phyloP scores from a whole-genome alignment of 208 protist species.

The Trypanosoma grayi region DNA sequence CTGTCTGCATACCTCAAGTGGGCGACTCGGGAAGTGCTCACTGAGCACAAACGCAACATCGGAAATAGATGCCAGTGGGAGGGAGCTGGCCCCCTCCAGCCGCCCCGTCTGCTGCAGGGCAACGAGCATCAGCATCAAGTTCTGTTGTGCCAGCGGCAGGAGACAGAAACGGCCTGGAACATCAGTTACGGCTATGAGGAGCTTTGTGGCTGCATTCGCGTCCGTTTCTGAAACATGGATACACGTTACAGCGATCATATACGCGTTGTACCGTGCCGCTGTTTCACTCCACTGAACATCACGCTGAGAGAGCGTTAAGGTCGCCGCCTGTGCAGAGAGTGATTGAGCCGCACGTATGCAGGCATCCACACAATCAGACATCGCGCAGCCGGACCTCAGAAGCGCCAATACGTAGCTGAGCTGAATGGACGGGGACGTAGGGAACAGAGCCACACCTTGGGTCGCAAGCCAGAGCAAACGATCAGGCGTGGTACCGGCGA shows the following conservation, averaged over 20 bases:
- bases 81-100: constrained; percentile 24
- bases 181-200: constrained; percentile 20
- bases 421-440: constrained; percentile 56
- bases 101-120: constrained; percentile 34
- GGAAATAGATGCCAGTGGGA: constrained; percentile 68
- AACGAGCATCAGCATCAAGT: constrained; percentile 59
- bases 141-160: constrained; percentile 60
- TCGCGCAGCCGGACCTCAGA: constrained; percentile 5
- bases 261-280: constrained; percentile 61
- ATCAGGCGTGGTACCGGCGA: constrained; percentile 25
- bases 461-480: constrained; percentile 62
- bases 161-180: constrained; percentile 38
- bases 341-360: constrained; percentile 37
- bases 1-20: constrained; percentile 30
- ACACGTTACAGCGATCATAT: constrained; percentile 43
- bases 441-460: constrained; percentile 57
- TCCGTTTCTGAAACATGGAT: constrained; percentile 32
- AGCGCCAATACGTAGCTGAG: constrained; percentile 40
- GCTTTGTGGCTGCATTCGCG: constrained; percentile 15
- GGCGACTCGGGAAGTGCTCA: constrained; percentile 21
- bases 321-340: constrained; percentile 51
- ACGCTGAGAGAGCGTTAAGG: constrained; percentile 22
- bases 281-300: constrained; percentile 34
- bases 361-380: constrained; percentile 27
- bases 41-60: constrained; percentile 49